Conservation (phyloP, 2,329 filamentous ascomycete genomes). For the Aspergillus neoniger region DNA sequence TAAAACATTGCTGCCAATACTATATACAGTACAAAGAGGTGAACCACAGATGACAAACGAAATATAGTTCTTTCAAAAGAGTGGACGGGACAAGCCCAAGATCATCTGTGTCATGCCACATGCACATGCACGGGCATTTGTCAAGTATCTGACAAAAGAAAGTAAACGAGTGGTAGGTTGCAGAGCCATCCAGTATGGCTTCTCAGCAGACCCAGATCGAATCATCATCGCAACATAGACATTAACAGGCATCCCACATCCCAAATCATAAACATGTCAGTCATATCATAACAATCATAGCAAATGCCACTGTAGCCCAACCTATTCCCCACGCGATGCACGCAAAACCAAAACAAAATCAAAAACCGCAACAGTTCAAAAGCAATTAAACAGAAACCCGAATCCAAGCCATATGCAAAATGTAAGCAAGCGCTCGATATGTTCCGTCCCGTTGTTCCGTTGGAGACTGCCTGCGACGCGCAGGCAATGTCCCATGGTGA, state of each 20-base stretch:
- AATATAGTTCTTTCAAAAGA: conserved; percentile 19
- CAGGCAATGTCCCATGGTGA: background rate
- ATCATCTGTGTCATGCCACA: conserved; percentile 4
- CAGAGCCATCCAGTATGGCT: conserved; percentile 13
- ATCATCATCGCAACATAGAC: conserved; percentile 13
- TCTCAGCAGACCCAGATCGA: conserved; percentile 16
- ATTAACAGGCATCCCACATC: conserved; percentile 23
- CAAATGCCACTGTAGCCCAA: conserved; percentile 21
- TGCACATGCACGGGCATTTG: background rate
- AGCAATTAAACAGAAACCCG: conserved; percentile 12
- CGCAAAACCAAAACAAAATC: conserved; percentile 11
- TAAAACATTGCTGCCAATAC: conserved; percentile 6
- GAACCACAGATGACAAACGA: conserved; percentile 12
- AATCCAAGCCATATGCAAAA: conserved; percentile 12
- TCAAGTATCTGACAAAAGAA: conserved; percentile 11
- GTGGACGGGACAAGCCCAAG: conserved; percentile 5
- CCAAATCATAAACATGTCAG: conserved; percentile 25
- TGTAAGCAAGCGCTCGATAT: conserved; percentile 8
- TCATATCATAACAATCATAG: conserved; percentile 30
- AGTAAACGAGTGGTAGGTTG: conserved; percentile 12
- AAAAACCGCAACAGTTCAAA: background rate
- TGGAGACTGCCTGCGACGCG: background rate
- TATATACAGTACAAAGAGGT: conserved; percentile 8
- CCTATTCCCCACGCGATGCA: conserved; percentile 23
- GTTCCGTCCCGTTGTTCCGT: conserved; percentile 4